A percentile compares a stretch with the other conserved stretches of the same genome.
phyloP scores from a whole-genome alignment of 306 rosid species.

The apple (Malus domestica) region ASM211411v1 NC_041791.1:37441501-37442000 shows the following conservation, averaged over 20 bases:
- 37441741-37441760: conserved; percentile 34
- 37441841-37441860: conserved; percentile 19
- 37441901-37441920: conserved; percentile 11
- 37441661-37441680: conserved; percentile 22
- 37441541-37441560: conserved; percentile 34
- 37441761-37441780: conserved; percentile 35
- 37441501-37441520: conserved; percentile 25
- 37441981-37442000: neutral
- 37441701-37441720: conserved; percentile 21
- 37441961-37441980: conserved; percentile 20
- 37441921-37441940: conserved; percentile 25
- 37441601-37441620: conserved; percentile 22
- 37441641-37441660: conserved; percentile 24
- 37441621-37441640: conserved; percentile 28
- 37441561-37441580: conserved; percentile 40
- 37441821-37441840: conserved; percentile 32
- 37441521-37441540: conserved; percentile 26
- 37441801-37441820: conserved; percentile 30
- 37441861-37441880: conserved; percentile 18
- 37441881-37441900: conserved; percentile 16
- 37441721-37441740: conserved; percentile 29
- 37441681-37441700: conserved; percentile 22
- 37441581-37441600: conserved; percentile 26
- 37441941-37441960: conserved; percentile 12
- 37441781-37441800: conserved; percentile 29